Evolutionary conservation across 2,329 filamentous ascomycete genomes (phyloP), one percentile per base, ranked within the genome.

Genomic region (Oidium heveae): DNA sequence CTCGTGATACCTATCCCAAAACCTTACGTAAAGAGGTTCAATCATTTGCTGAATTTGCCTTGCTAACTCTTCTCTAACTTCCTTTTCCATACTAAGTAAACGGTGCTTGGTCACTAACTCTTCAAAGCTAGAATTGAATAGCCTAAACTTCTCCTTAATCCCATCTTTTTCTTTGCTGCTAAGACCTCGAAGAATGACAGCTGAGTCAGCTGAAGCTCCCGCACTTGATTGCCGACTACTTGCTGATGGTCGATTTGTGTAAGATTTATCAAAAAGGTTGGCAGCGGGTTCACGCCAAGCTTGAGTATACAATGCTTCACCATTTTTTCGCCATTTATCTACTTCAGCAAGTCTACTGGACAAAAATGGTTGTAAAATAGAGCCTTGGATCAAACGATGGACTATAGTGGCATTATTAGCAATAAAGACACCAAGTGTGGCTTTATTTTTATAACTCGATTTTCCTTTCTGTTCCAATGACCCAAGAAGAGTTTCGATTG

Each of bases 1-100:
- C 68, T 96, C 91, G 66, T 95, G 88, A 66, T 98, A 98, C 32
- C 89, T 77, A 68, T 96, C 91, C 80, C 86, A 96, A 69, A 98
- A 98, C 49, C 91, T 77, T 58, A 83, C 84, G 69, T 98, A 98
- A 15, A 98, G 74, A 55, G 89, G 88, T 69, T 96, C 89, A 55
- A 98, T 81, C 70, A 94, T 86, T 62, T 82, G 81, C 66, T 91
- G 86, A 59, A 96, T 82, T 64, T 95, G 88, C 61, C 82, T 80
- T 16, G 79, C 81, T 62, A 96, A 76, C 68, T 83, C 78, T 58
- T 78, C 75, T 46, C 86, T 77, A 34, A 96, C 89, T 65, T 96
- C 89, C 24, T 79, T 77, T 69, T 98, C 91, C 85, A 96, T 94
- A 62, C 74, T 81, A 63, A 86, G 84, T 32, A 74, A 72, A 69